These are phyloP conservation scores for Coemansia sp. DNA, from an alignment of 192 early-diverging fungal genomes.

Conservation along the genomic window DNA sequence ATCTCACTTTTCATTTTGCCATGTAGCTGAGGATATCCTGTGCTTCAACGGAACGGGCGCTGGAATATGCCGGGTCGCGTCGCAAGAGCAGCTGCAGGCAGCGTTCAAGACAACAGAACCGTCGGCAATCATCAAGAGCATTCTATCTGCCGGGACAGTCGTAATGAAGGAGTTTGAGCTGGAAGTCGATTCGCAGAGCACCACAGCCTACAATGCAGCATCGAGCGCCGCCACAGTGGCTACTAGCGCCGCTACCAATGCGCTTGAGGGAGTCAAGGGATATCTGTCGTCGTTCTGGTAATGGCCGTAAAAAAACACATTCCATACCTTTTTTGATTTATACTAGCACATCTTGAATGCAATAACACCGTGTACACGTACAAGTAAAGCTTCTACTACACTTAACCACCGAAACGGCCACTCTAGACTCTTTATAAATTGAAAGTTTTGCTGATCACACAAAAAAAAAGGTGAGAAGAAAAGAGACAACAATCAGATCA, in stretches of 20 bases:
- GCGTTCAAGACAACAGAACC: slow-evolving; percentile 46
- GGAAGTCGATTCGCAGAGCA: slow-evolving; percentile 44
- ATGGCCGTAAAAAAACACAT: slow-evolving; percentile 3
- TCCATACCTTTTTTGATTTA: not conserved
- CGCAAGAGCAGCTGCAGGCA: slow-evolving; percentile 31
- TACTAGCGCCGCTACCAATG: slow-evolving; percentile 34
- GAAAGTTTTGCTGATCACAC: no score
- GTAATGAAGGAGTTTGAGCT: slow-evolving; percentile 36
- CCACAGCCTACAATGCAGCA: slow-evolving; percentile 37
- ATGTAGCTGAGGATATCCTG: slow-evolving; percentile 37
- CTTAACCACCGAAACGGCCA: no score
- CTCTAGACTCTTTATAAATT: no score
- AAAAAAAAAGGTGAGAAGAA: no score
- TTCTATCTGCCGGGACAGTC: slow-evolving; percentile 35
- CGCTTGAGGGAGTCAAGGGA: slow-evolving; percentile 31
- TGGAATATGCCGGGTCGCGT: slow-evolving; percentile 26
- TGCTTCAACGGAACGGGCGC: slow-evolving; percentile 25
- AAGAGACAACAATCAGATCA: no score
- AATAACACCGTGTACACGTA: no score
- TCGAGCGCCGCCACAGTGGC: slow-evolving; percentile 42
- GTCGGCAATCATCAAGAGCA: slow-evolving; percentile 39
- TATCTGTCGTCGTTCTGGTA: slow-evolving; percentile 50
- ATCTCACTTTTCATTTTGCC: not conserved
- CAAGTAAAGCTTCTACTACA: no score
- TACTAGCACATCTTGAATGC: not conserved